These are phyloP conservation scores for Zizania latifolia DNA, from an alignment of 176 grass and related monocot species.

Conservation along the genomic window DNA sequence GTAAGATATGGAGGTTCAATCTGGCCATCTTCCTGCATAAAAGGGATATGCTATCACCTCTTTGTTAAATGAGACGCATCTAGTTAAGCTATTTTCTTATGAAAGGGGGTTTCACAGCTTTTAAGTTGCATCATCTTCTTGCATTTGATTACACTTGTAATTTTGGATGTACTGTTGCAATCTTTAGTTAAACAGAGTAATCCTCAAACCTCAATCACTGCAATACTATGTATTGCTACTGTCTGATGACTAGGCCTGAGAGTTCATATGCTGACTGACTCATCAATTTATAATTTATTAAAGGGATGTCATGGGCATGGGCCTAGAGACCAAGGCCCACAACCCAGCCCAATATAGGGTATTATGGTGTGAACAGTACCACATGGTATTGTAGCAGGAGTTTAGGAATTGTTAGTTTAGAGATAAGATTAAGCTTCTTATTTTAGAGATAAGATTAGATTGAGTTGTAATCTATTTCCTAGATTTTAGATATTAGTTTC, in stretches of 20 bases:
- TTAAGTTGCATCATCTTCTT: background rate
- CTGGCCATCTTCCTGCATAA: background rate
- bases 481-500: no score
- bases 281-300: background rate
- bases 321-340: no score
- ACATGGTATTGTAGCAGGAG: no score
- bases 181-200: background rate
- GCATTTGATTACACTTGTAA: background rate
- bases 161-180: background rate
- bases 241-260: background rate
- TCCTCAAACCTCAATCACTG: background rate
- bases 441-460: no score
- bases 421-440: no score
- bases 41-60: background rate
- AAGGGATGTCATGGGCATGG: no score
- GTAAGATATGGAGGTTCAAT: background rate
- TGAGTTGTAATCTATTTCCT: no score
- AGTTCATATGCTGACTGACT: background rate
- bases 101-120: background rate
- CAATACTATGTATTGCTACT: background rate
- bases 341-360: no score
- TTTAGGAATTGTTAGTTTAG: no score
- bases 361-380: no score
- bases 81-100: background rate
- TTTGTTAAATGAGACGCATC: background rate